These are phyloP conservation scores for Lentinula novae-zelandiae DNA, from an alignment of 1,284 basidiomycete genomes.

Conservation along the genomic window DNA sequence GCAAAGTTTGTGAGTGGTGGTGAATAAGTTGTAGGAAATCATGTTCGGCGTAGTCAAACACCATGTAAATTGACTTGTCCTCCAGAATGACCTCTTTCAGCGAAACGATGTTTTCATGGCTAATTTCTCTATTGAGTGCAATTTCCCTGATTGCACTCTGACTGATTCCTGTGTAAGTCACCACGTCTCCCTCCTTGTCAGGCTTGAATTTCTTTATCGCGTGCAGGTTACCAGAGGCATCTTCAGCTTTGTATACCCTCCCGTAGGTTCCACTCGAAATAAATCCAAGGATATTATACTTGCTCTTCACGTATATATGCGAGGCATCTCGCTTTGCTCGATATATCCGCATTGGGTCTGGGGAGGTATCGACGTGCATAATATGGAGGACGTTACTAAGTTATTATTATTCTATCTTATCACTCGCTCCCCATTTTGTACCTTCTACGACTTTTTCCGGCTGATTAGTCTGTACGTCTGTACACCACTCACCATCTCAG, in stretches of 20 bases:
- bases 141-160: slow-evolving; percentile 97
- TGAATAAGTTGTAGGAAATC: slow-evolving; percentile 99
- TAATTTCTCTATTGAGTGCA: slow-evolving; percentile 90
- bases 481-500: too few relatives aligned
- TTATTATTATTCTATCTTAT: too few relatives aligned
- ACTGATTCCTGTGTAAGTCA: slow-evolving; percentile 95
- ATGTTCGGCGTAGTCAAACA: slow-evolving; percentile 98
- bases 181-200: slow-evolving; percentile 93
- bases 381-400: not conserved
- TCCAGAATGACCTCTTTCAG: slow-evolving; percentile 95
- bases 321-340: slow-evolving; percentile 72
- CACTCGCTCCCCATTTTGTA: too few relatives aligned
- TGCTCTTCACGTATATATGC: slow-evolving; percentile 66
- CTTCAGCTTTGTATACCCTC: slow-evolving; percentile 94
- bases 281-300: slow-evolving; percentile 94
- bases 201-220: slow-evolving; percentile 99
- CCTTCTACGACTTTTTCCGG: too few relatives aligned
- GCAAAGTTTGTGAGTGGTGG: slow-evolving; percentile 89
- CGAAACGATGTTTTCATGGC: slow-evolving; percentile 89
- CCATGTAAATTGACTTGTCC: slow-evolving; percentile 98
- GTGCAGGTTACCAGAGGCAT: slow-evolving; percentile 71
- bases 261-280: slow-evolving; percentile 98
- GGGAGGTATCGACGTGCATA: not conserved
- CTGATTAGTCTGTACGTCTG: too few relatives aligned
- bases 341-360: slow-evolving; percentile 84